Conservation (phyloP, 2,329 filamentous ascomycete genomes). For the Ophiosphaerella herpotricha region DNA sequence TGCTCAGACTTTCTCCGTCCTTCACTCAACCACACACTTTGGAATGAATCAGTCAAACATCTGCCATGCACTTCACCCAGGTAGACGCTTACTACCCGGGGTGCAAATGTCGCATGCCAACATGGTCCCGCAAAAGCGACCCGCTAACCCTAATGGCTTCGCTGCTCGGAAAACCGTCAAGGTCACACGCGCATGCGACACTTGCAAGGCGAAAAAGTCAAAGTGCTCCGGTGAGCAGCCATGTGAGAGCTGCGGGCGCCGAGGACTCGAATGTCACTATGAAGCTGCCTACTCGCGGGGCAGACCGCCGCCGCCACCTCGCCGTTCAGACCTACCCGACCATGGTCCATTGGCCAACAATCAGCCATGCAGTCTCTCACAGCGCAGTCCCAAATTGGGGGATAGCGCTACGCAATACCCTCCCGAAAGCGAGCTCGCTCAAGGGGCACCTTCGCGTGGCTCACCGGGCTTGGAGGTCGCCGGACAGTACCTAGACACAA, state of each 20-base stretch:
- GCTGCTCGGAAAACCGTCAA: constrained; percentile 16
- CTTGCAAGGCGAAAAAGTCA: constrained; percentile 37
- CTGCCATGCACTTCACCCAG: no score
- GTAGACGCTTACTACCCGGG: no score
- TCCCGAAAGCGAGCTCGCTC: background rate
- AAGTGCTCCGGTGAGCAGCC: constrained; percentile 36
- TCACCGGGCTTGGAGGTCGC: constrained; percentile 59
- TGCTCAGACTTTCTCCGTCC: no score
- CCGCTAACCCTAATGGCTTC: no score
- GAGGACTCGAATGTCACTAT: constrained; percentile 27
- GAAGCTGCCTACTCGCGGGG: constrained; percentile 32
- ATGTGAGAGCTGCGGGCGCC: constrained; percentile 25
- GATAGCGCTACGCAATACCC: no score
- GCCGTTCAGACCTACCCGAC: background rate
- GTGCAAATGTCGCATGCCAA: background rate
- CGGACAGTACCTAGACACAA: constrained; percentile 61
- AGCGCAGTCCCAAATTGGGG: no score
- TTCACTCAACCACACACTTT: no score
- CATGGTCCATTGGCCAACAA: no score
- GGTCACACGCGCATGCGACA: constrained; percentile 37
- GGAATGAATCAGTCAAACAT: no score
- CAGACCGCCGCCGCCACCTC: constrained; percentile 26
- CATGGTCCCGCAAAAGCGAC: constrained; percentile 14
- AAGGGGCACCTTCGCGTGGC: constrained; percentile 23
- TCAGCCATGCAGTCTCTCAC: no score